Evolutionary conservation across 257 asterid genomes (phyloP).

Genomic region (Ilex aquifolium): DNA sequence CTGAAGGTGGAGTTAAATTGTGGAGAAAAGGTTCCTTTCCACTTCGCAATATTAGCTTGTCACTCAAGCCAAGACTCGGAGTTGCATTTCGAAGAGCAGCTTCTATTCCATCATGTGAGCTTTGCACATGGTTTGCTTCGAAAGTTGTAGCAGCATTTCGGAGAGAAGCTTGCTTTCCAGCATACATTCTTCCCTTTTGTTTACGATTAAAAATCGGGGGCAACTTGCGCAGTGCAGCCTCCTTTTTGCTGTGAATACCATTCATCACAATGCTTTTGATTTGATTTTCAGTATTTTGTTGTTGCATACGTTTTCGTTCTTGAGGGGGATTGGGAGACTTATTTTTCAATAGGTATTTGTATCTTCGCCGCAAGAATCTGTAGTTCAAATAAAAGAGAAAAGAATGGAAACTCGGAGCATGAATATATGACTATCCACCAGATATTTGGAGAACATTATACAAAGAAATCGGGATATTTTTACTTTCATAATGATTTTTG

Average conservation of each 20-base stretch:
- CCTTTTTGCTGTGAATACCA: constrained; percentile 21
- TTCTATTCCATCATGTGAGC: constrained; percentile 27
- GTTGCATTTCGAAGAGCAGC: constrained; percentile 8
- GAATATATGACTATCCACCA: constrained; percentile 1
- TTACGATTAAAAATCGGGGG: background rate
- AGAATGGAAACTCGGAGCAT: background rate
- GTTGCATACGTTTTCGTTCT: constrained; percentile 22
- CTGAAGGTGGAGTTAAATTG: constrained; percentile 11
- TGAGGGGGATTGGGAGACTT: constrained; percentile 22
- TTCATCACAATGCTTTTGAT: constrained; percentile 20
- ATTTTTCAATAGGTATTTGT: constrained; percentile 34
- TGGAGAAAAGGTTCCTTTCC: constrained; percentile 24
- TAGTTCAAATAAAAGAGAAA: background rate
- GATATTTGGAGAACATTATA: background rate
- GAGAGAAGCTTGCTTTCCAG: constrained; percentile 24
- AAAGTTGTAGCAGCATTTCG: constrained; percentile 36
- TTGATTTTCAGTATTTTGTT: constrained; percentile 19
- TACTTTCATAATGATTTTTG: no score
- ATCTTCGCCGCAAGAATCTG: constrained; percentile 61
- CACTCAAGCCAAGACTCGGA: constrained; percentile 22
- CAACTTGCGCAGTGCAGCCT: constrained; percentile 16
- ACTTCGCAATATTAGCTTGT: constrained; percentile 20
- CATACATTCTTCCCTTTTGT: background rate
- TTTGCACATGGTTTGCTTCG: constrained; percentile 28
- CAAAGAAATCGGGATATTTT: no score